Evolutionary conservation across 257 asterid species (phyloP), one percentile per base, ranked within the genome.

Genomic region (Fraxinus excelsior): DNA sequence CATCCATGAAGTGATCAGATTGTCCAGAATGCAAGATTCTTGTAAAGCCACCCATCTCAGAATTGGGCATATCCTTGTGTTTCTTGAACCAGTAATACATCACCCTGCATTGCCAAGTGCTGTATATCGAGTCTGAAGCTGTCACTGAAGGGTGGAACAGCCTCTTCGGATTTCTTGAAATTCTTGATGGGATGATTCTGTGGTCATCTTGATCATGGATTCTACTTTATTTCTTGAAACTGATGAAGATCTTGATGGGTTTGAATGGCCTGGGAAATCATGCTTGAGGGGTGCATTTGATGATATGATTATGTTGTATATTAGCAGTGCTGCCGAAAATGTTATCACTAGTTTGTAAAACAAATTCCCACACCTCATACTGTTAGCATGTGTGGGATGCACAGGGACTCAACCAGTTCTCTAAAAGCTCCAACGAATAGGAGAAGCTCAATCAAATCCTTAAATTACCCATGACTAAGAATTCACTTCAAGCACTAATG

Each of bases 31-130:
- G 98, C 86, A 94, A 77, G 44, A 94, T 88, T 71, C 98, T 85
- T 64, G 98, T 94, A 77, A 92, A 94, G 2, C 98, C 98, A 26
- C 97, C 98, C 98, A 94, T 94, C 71, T 90, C 96, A 26, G 97
- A 89, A 75, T 79, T 12, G 31, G 90, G 93, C 23, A 64, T 81
- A 28, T 66, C 74, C 71, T 80, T 86, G 76, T 90, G 92, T 70
- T 88, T 84, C 81, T 92, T 87, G 88, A 94, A 94, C 98, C 98
- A 94, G 82, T 94, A 94, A 72, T 92, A 92, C 98, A 92, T 92
- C 56, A 94, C 89, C 84, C 98, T 78, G 76, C 88, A 78, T 91
- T 94, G 98, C 98, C 98, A 92, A 40, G 97, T 92, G 81, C 91
- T 94, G 86, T 94, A 94, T 78, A 92, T 81, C 11, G 97, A 94